Base-by-base conservation (phyloP, 176 grass and related monocot genomes). In the Juncus inflexus region DNA sequence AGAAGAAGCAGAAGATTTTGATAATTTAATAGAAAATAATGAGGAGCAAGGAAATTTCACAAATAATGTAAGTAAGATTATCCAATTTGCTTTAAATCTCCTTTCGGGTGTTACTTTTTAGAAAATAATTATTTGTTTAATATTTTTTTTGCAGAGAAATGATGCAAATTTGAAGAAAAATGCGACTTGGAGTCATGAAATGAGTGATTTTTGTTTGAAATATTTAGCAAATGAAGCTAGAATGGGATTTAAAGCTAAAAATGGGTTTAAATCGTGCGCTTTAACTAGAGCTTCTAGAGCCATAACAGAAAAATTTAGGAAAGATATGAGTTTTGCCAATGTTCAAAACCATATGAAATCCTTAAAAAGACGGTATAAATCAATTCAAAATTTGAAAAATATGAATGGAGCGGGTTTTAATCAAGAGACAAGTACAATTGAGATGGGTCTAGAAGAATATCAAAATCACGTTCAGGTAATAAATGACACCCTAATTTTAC, bases 301-400 rank as follows among this genome's bases (percentile, higher is more conserved):
- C n/a, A 65, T 65, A 50, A 65, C 42, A 47, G 42, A 65, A 50
- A 65, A 50, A 5, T 65, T 65, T 19, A 40, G 63, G 11, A 65
- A 65, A 65, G 47, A 12, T 15, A 65, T 65, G 62, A 45, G 19
- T 14, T 65, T 65, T 7, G 42, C 63, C 14, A 65, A 65, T 65
- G 40, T 65, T 47, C 63, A 65, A 65, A 65, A 65, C 40, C 63
- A 65, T 40, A 40, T 65, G 41, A 65, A 65, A 65, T 43, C 63
- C 2, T 14, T 65, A 9, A 35, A 16, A 65, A 65, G 14, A 47
- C 19, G 63, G 12, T 65, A 40, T 37, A 35, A 19, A 45, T 15
- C 41, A 40, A 65, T 65, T 50, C 41, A 65, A 5, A 47, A 19
- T 6, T 47, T 65, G 14, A 65, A 65, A 40, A 65, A 45, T 45